Evolutionary conservation across 2,329 filamentous ascomycete genomes (phyloP).

Genomic region (Clonostachys solani): DNA sequence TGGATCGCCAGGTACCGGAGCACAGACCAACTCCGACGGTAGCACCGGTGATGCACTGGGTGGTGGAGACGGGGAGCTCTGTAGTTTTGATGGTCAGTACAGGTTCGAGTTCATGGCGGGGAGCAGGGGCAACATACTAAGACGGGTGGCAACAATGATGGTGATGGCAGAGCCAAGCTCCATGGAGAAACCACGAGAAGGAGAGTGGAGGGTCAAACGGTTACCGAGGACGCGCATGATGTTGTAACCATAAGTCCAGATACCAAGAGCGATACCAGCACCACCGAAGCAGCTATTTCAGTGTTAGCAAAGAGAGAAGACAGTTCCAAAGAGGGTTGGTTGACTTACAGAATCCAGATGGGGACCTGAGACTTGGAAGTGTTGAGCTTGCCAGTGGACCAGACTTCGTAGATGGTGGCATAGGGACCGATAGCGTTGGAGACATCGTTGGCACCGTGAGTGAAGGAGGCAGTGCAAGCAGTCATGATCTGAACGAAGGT

Average conservation of each 20-base stretch:
- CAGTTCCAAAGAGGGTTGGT: too few species aligned
- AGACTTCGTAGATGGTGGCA: constrained; percentile 46
- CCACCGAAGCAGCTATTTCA: constrained; percentile 31
- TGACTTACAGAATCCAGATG: constrained; percentile 35
- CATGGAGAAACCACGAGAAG: constrained; percentile 46
- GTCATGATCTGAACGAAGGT: constrained; percentile 42
- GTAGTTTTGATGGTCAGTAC: neutral
- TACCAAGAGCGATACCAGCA: constrained; percentile 46
- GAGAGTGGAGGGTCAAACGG: constrained; percentile 50
- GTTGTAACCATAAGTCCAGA: constrained; percentile 59
- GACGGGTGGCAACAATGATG: constrained; percentile 47
- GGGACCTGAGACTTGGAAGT: constrained; percentile 31
- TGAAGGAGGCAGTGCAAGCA: constrained; percentile 50
- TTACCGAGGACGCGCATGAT: constrained; percentile 56
- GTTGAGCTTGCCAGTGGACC: constrained; percentile 30
- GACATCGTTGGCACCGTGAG: constrained; percentile 54
- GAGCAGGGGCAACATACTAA: constrained; percentile 11
- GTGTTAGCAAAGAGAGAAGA: too few species aligned
- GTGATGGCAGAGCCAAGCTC: constrained; percentile 47
- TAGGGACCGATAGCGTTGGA: constrained; percentile 47
- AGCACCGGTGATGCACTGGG: constrained; percentile 47
- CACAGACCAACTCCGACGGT: constrained; percentile 47
- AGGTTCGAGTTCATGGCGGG: neutral
- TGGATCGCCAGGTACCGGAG: constrained; percentile 41
- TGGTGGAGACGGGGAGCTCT: constrained; percentile 44